Base-by-base conservation (phyloP, 2,329 filamentous ascomycete genomes). In the Emergomyces pasteurianus region DNA sequence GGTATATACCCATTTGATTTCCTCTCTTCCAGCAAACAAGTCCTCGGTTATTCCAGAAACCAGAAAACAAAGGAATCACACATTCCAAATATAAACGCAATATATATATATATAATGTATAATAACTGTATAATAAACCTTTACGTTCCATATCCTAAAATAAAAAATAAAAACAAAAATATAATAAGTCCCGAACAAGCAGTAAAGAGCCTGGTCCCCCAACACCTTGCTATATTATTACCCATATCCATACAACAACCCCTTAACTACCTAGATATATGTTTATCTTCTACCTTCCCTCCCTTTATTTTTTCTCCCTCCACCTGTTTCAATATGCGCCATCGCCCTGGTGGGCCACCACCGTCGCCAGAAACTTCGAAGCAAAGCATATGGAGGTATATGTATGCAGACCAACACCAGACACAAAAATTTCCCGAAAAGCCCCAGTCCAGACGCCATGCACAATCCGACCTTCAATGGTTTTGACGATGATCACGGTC, bases 161-260 rank as follows among this genome's bases (percentile, higher is more conserved):
- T 31, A 31, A 31, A 23, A 28, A 53, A 53, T n/a, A n/a, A n/a
- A n/a, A n/a, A n/a, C n/a, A 53, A 9, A 36, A 26, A 42, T 9
- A 10, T 40, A 14, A n/a, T n/a, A 55, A 26, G 2, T n/a, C 34
- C 34, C 21, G 23, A 55, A 21, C 40, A 55, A 40, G 42, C 23
- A 12, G 49, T 26, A 28, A 7, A 38, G 6, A 21, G 23, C 34
- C 53, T 34, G 26, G 26, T 52, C 53, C 12, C 31, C 31, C 31
- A 55, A 55, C 53, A 55, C 53, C 53, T 55, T 40, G 53, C 53
- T 55, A 23, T 36, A 36, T 55, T 38, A 55, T 55, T 55, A 40
- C 53, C 53, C 31, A 42, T 52, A 31, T 52, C 53, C 53, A 55
- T 21, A 55, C 53, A 55, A 53, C 50, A 53, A 36, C 18, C 36